Evolutionary conservation across 768 basidiomycete genomes (phyloP).

Genomic region (Lactarius tabidus): DNA sequence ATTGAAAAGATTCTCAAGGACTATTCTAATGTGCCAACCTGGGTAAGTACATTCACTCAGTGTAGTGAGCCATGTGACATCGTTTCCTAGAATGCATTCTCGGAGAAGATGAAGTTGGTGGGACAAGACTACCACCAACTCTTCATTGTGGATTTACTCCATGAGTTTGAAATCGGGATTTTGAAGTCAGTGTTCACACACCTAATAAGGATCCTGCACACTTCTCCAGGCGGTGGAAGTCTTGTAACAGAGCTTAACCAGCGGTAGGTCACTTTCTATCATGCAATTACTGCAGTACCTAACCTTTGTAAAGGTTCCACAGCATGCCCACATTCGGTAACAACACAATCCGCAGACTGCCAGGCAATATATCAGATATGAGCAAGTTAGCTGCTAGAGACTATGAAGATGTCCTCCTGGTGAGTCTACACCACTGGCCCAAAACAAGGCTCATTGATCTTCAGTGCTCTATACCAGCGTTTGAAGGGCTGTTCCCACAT

Average conservation of each 20-base stretch:
- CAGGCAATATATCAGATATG: not conserved
- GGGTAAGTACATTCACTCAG: not conserved
- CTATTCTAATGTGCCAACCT: not conserved
- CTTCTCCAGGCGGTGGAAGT: constrained; percentile 15
- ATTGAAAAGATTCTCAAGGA: not conserved
- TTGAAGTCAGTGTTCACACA: constrained; percentile 39
- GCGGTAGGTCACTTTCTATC: no score
- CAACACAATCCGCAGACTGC: not conserved
- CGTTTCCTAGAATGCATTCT: not conserved
- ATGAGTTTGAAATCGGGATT: constrained; percentile 40
- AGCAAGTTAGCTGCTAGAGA: not conserved
- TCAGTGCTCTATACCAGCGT: not conserved
- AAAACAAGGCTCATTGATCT: not conserved
- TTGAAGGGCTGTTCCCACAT: constrained; percentile 25
- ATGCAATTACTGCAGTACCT: not conserved
- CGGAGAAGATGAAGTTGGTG: not conserved
- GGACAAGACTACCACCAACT: constrained; percentile 21
- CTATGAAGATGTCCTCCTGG: not conserved
- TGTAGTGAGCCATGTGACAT: not conserved
- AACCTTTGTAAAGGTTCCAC: not conserved
- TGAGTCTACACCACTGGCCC: not conserved
- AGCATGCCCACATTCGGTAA: not conserved
- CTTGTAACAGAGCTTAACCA: fast-evolving
- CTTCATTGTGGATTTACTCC: constrained; percentile 37
- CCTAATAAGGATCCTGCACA: constrained; percentile 33